A percentile compares a stretch with the other conserved stretches of the same genome.
These are phyloP conservation scores for Aspergillus avenaceus DNA, from an alignment of 495 filamentous ascomycete genomes.

Conservation along the genomic window DNA sequence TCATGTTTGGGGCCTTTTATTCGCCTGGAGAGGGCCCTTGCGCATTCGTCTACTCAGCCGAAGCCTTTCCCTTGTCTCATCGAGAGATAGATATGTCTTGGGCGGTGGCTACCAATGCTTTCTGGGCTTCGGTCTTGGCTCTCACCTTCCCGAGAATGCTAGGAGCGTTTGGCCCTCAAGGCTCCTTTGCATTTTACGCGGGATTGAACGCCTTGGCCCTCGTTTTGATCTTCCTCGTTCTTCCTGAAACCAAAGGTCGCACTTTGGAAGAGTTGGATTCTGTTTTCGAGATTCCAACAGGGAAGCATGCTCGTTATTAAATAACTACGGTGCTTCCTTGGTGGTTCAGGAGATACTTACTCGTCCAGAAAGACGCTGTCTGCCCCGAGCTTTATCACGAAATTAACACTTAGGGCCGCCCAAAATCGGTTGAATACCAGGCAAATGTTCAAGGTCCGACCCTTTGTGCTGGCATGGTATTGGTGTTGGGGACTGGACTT, in stretches of 20 bases:
- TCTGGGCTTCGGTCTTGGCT: conserved; percentile 61
- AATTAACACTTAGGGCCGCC: no score
- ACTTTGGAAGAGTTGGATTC: conserved; percentile 79
- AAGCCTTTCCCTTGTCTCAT: conserved; percentile 24
- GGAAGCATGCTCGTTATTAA: conserved; percentile 59
- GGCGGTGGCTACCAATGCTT: conserved; percentile 64
- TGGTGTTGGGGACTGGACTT: no score
- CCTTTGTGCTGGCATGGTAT: no score
- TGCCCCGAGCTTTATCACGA: not conserved
- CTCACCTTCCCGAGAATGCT: conserved; percentile 65
- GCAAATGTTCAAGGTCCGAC: no score
- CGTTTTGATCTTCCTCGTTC: conserved; percentile 62
- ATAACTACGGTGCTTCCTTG: conserved; percentile 54
- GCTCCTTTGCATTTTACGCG: conserved; percentile 59
- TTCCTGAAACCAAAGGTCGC: conserved; percentile 64
- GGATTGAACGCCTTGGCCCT: conserved; percentile 60
- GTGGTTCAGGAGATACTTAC: conserved; percentile 61
- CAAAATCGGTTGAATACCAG: no score
- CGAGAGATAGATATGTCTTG: conserved; percentile 76
- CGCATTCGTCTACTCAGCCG: not conserved
- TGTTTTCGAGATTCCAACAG: conserved; percentile 65
- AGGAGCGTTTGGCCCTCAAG: conserved; percentile 40
- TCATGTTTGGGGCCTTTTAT: not conserved
- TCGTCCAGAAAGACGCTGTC: conserved; percentile 45
- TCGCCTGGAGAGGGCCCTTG: not conserved